These are phyloP conservation scores for Coccinonectria pachysandricola DNA, from an alignment of 2,329 filamentous ascomycete genomes.

Conservation along the genomic window DNA sequence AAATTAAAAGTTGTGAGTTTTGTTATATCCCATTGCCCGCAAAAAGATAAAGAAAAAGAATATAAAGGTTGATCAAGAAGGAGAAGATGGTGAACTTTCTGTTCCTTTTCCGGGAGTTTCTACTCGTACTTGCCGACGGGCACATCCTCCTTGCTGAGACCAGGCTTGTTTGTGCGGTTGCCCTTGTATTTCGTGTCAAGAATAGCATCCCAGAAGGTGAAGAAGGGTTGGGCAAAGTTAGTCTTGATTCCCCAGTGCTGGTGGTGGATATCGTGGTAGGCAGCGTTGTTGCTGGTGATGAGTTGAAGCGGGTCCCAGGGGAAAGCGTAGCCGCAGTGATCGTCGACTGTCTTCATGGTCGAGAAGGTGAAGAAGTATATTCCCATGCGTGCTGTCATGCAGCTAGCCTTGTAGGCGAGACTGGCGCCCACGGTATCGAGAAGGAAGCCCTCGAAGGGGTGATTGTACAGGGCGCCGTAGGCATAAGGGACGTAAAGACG, in stretches of 20 bases:
- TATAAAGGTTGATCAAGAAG: too few species aligned
- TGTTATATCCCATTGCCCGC: conserved; percentile 11
- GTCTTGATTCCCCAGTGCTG: conserved; percentile 99
- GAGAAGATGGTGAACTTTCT: too few species aligned
- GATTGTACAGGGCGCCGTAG: conserved; percentile 94
- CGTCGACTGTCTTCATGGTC: conserved; percentile 93
- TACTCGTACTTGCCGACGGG: too few species aligned
- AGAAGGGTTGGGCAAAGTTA: conserved; percentile 85
- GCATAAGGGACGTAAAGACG: conserved; percentile 96
- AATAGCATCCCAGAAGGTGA: conserved; percentile 86
- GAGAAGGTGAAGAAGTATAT: conserved; percentile 84
- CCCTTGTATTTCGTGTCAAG: conserved; percentile 78
- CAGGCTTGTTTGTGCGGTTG: conserved; percentile 33
- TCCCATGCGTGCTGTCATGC: conserved; percentile 76
- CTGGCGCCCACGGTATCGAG: conserved; percentile 85
- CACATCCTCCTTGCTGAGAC: conserved; percentile 18
- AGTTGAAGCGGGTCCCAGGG: conserved; percentile 91
- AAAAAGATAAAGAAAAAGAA: conserved; percentile 9
- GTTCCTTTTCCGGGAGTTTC: too few species aligned
- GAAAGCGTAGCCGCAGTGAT: conserved; percentile 93
- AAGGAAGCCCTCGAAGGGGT: conserved; percentile 86
- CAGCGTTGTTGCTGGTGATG: conserved; percentile 88
- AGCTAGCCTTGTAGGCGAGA: conserved; percentile 68
- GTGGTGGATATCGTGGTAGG: conserved; percentile 96
- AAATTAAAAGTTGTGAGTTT: conserved; percentile 7